Conservation (phyloP, 805 yeast genomes). For the Brettanomyces custersianus region DNA sequence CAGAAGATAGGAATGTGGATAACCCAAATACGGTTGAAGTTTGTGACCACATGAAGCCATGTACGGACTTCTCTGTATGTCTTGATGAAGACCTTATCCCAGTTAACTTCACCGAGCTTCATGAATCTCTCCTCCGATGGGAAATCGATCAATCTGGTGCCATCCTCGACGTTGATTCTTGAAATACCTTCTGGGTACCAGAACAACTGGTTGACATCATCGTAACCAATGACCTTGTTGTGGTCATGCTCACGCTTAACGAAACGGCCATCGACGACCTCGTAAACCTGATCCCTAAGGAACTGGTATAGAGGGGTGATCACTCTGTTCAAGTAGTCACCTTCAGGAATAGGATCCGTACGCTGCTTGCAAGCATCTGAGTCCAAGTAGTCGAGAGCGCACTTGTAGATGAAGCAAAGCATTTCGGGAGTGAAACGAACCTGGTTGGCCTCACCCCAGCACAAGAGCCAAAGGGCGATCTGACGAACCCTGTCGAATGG, state of each 20-base stretch:
- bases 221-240: conserved; percentile 80
- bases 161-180: conserved; percentile 85
- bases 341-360: conserved; percentile 75
- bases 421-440: conserved; percentile 89
- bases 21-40: conserved; percentile 97
- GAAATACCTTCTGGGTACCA: conserved; percentile 99
- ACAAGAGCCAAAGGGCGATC: conserved; percentile 60
- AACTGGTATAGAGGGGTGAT: conserved; percentile 84
- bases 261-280: conserved; percentile 71
- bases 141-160: conserved; percentile 81
- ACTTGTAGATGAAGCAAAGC: conserved; percentile 89
- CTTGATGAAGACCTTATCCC: conserved; percentile 90
- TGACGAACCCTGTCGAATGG: conserved; percentile 80
- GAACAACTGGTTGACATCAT: conserved; percentile 96
- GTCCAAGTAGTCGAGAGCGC: conserved; percentile 81
- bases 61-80: conserved; percentile 94
- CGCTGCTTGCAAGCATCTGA: conserved; percentile 90
- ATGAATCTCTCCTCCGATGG: conserved; percentile 85
- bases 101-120: conserved; percentile 83
- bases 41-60: conserved; percentile 92
- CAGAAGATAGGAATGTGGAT: conserved; percentile 84
- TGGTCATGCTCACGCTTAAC: conserved; percentile 83
- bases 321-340: conserved; percentile 85
- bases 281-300: conserved; percentile 75
- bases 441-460: conserved; percentile 91